Base-by-base conservation (phyloP, 306 rosid genomes). In the Cucurbita pepo region DNA sequence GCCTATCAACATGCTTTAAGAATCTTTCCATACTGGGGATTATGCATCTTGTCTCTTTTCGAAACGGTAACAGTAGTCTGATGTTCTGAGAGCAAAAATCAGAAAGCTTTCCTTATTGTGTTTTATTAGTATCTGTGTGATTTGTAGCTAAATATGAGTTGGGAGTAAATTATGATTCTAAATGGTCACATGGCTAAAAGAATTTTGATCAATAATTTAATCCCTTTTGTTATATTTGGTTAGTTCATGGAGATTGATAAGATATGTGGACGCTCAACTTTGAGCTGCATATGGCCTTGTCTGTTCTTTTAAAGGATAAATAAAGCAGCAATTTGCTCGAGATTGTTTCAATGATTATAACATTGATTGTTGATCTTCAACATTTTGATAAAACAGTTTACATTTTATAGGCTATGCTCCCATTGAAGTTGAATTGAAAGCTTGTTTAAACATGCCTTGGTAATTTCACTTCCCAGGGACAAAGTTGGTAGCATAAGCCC, bases 401-500 rank as follows among this genome's bases (percentile, higher is more conserved):
- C 52, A 56, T 14, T 40, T 7, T 38, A 72, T 54, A 19, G 41
- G 41, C 76, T 57, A 72, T 30, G 3, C 34, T 30, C 34, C 11
- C 50, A 72, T 19, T 38, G 25, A 19, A 72, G 58, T 30, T 40
- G 30, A 16, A 56, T 47, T 56, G 43, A 34, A 59, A 74, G 69
- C 77, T 58, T 18, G 69, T 38, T 74, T 22, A 59, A 59, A 74
- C 56, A 58, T 30, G 57, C 9, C 69, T 30, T 5, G 21, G 41
- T 58, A 37, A 16, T 61, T 48, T 77, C 76, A 80, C 79, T 80
- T 83, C 36, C 84, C 83, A 38, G 78, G 82, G 18, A 73, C 73
- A 22, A 75, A 78, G 72, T 83, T 75, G 61, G 86, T 79, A 66
- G 79, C 77, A 53, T 47, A 77, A 51, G 82, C 73, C 80, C 78